Evolutionary conservation across 179 eudicot species (phyloP).

Genomic region (Camellia oleifera): DNA sequence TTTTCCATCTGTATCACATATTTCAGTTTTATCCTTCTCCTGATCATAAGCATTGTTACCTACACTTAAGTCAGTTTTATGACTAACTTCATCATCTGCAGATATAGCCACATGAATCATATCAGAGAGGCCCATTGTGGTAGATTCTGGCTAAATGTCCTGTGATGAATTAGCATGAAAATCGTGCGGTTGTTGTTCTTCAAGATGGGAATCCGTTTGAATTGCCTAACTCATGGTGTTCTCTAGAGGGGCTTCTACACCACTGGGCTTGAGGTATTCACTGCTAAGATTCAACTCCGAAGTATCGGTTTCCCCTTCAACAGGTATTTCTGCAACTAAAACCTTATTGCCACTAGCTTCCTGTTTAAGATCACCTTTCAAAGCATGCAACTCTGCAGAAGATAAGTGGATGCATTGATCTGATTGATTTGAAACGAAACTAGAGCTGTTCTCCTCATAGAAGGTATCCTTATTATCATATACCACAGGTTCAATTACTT

Average conservation of each 20-base stretch:
- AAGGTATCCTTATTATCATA: constrained; percentile 11
- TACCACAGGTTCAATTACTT: constrained; percentile 18
- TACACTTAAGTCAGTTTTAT: constrained; percentile 16
- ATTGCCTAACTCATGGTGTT: constrained; percentile 11
- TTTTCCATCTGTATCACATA: constrained; percentile 19
- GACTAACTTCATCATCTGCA: constrained; percentile 14
- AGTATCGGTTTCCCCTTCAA: constrained; percentile 12
- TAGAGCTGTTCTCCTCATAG: constrained; percentile 11
- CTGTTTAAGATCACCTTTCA: constrained; percentile 19
- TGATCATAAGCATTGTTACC: constrained; percentile 16
- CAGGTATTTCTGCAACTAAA: constrained; percentile 14
- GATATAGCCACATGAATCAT: neutral
- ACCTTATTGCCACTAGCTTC: constrained; percentile 13
- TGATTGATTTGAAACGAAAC: constrained; percentile 8
- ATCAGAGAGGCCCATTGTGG: neutral
- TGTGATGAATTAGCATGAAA: neutral
- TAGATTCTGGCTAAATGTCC: neutral
- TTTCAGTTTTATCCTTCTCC: constrained; percentile 12
- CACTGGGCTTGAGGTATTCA: constrained; percentile 13
- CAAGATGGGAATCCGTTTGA: constrained; percentile 1
- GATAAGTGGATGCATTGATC: constrained; percentile 7
- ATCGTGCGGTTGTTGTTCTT: constrained; percentile 15
- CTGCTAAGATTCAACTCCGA: constrained; percentile 16
- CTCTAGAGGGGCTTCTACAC: constrained; percentile 16
- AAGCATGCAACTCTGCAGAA: constrained; percentile 13